Evolutionary conservation across 2,329 filamentous ascomycete genomes (phyloP).

Genomic region (Neopestalotiopsis sp.): DNA sequence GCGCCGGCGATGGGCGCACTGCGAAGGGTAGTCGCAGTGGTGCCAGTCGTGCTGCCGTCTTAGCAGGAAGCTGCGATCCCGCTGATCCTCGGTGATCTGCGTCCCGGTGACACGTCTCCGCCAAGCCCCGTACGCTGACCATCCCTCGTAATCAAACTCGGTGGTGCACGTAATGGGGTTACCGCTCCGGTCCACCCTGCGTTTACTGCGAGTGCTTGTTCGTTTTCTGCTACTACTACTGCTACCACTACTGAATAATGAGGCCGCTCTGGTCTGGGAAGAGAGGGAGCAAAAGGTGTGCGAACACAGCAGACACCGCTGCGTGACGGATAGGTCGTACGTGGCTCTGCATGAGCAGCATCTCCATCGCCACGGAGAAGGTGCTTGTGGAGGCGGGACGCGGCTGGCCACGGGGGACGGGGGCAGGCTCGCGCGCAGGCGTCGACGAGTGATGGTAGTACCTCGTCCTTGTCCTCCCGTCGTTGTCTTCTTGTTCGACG

Average conservation of each 20-base stretch:
- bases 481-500: too few species aligned
- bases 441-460: neutral
- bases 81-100: neutral
- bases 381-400: neutral
- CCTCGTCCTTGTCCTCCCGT: too few species aligned
- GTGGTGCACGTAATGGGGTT: slow-evolving; percentile 2
- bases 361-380: neutral
- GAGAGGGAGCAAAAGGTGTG: neutral
- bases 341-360: neutral
- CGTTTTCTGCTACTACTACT: neutral
- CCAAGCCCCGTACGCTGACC: slow-evolving; percentile 4
- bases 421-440: neutral
- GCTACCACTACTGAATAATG: neutral
- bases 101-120: neutral
- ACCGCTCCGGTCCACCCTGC: neutral
- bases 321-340: neutral
- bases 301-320: slow-evolving; percentile 1
- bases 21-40: slow-evolving; percentile 10
- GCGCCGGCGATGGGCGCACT: neutral
- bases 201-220: neutral
- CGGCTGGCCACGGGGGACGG: neutral
- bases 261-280: neutral
- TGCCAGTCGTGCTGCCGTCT: neutral
- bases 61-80: neutral
- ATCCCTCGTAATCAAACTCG: slow-evolving; percentile 11